These are phyloP conservation scores for Sporothrix luriei DNA, from an alignment of 2,329 filamentous ascomycete species.

Conservation along the genomic window DNA sequence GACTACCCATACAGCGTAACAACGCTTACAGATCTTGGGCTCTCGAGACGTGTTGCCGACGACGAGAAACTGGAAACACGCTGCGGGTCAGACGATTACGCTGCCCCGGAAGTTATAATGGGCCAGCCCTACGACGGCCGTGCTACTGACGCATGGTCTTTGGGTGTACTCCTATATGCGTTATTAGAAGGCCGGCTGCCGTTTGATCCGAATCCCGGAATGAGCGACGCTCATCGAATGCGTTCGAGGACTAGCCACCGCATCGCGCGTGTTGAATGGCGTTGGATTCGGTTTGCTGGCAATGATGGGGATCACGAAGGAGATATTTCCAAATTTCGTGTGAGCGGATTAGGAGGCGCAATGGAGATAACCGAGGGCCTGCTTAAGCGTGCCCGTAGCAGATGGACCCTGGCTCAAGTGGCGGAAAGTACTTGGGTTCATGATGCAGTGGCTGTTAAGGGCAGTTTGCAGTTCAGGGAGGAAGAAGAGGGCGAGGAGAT, in stretches of 20 bases:
- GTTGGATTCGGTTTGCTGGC: conserved; percentile 84
- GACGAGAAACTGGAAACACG: conserved; percentile 89
- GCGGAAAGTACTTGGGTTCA: conserved; percentile 74
- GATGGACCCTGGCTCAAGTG: conserved; percentile 76
- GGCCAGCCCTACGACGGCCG: conserved; percentile 93
- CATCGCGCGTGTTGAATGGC: conserved; percentile 95
- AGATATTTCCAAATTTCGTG: conserved; percentile 59
- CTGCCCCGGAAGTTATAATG: conserved; percentile 93
- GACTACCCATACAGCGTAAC: conserved; percentile 80
- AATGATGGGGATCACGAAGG: conserved; percentile 84
- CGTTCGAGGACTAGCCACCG: conserved; percentile 83
- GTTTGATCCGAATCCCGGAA: conserved; percentile 85
- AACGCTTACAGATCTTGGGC: conserved; percentile 87
- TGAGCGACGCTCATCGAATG: conserved; percentile 74
- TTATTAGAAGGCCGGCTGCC: conserved; percentile 90
- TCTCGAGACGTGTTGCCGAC: conserved; percentile 81
- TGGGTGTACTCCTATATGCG: conserved; percentile 90
- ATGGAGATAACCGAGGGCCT: conserved; percentile 81
- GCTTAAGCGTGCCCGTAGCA: conserved; percentile 76
- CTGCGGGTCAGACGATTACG: conserved; percentile 96
- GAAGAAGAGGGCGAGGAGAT: conserved; percentile 61
- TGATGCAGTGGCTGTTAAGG: conserved; percentile 69
- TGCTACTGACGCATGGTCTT: conserved; percentile 89
- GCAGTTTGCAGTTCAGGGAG: conserved; percentile 61
- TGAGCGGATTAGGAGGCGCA: conserved; percentile 70